These are phyloP conservation scores for Purshia tridentata DNA, from an alignment of 306 rosid genomes.

Conservation along the genomic window DNA sequence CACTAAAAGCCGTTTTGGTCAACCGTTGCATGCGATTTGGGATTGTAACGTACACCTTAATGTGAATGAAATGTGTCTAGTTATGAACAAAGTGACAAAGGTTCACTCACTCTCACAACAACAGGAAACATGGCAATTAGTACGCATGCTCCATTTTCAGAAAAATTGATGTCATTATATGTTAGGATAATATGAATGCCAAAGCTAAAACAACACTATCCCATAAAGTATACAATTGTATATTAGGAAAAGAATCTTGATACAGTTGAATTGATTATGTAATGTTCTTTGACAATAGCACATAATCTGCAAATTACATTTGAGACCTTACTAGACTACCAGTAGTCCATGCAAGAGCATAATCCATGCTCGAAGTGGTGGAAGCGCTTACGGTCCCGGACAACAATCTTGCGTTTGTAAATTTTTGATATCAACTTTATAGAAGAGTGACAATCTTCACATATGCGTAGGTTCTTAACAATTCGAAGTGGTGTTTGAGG, in stretches of 20 bases:
- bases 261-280: background rate
- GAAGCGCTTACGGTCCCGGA: constrained; percentile 72
- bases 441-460: constrained; percentile 80
- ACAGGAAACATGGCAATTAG: constrained; percentile 2
- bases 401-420: constrained; percentile 53
- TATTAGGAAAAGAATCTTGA: background rate
- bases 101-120: background rate
- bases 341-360: constrained; percentile 84
- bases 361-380: constrained; percentile 73
- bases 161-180: background rate
- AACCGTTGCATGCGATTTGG: constrained; percentile 6
- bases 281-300: background rate
- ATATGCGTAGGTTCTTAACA: constrained; percentile 63
- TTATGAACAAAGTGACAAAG: background rate
- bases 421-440: constrained; percentile 59
- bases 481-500: constrained; percentile 49
- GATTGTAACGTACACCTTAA: background rate
- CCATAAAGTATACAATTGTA: background rate
- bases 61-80: background rate
- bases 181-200: background rate
- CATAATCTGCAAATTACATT: background rate
- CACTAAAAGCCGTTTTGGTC: background rate
- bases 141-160: constrained; percentile 5
- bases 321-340: constrained; percentile 60
- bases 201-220: background rate